These are phyloP conservation scores for Limonium bicolor DNA, from an alignment of 148 eudicot genomes.

Conservation along the genomic window DNA sequence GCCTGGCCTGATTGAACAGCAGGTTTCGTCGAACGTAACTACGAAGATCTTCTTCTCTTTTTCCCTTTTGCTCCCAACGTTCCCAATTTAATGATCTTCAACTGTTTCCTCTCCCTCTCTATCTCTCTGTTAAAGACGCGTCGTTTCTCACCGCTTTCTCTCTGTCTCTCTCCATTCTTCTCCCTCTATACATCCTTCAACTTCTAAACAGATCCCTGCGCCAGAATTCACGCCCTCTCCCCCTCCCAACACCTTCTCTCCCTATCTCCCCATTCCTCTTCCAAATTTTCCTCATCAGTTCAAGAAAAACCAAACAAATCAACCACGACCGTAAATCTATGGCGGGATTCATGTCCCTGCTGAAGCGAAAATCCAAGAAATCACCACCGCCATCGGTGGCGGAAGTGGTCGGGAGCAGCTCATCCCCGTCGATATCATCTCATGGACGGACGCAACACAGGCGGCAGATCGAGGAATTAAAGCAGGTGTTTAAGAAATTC, in stretches of 20 bases:
- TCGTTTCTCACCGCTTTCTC: no score
- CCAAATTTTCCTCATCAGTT: neutral
- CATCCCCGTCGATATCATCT: neutral
- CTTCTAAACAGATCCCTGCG: no score
- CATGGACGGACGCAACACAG: slow-evolving; percentile 8
- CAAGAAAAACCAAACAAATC: neutral
- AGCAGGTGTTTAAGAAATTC: slow-evolving; percentile 37
- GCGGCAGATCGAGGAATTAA: slow-evolving; percentile 24
- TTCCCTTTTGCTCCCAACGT: no score
- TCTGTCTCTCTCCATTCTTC: no score
- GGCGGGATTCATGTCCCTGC: slow-evolving; percentile 4
- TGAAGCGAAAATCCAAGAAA: slow-evolving; percentile 2
- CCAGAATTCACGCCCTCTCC: no score
- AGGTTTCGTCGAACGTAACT: no score
- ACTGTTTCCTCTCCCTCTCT: neutral
- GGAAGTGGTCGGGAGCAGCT: neutral
- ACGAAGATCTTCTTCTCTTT: no score
- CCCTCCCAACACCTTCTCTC: neutral
- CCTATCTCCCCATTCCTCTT: neutral
- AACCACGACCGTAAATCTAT: neutral
- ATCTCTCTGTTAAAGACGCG: no score
- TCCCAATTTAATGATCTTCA: no score
- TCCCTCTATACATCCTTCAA: no score
- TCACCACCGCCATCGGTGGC: neutral
- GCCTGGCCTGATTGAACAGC: no score